Percentiles rank a stretch among this genome's conserved stretches.
These are phyloP conservation scores for Penicillium silybi DNA, from an alignment of 495 filamentous ascomycete genomes.

Conservation along the genomic window DNA sequence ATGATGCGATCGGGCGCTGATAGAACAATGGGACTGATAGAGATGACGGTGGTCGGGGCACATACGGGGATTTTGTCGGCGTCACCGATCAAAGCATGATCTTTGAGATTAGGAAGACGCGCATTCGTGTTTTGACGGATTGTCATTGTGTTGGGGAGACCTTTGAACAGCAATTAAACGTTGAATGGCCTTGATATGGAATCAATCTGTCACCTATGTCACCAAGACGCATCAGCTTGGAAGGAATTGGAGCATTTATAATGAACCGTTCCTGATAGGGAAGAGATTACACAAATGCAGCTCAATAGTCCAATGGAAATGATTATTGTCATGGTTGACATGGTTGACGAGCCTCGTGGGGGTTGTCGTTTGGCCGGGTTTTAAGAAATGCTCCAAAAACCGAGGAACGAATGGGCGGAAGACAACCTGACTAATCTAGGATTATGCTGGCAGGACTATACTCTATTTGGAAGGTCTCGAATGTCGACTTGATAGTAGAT, in stretches of 20 bases:
- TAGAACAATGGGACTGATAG: conserved; percentile 34
- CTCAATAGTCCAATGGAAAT: background rate
- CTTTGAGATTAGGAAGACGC: conserved; percentile 3
- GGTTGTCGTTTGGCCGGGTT: background rate
- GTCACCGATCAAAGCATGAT: conserved; percentile 36
- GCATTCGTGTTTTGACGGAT: background rate
- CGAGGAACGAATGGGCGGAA: background rate
- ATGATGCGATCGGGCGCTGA: conserved; percentile 10
- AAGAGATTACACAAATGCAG: background rate
- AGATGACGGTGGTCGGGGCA: conserved; percentile 28
- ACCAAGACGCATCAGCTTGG: background rate
- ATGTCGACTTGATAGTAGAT: background rate
- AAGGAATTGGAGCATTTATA: background rate
- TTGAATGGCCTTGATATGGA: background rate
- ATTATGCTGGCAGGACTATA: background rate
- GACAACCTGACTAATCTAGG: background rate
- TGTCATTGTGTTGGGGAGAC: background rate
- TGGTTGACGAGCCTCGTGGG: background rate
- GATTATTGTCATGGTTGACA: background rate
- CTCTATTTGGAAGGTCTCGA: background rate
- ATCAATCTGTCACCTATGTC: background rate
- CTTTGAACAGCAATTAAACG: background rate
- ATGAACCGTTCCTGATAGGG: background rate
- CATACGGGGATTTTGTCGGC: conserved; percentile 34
- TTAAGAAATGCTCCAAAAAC: background rate